Evolutionary conservation across 2,329 filamentous ascomycete species (phyloP).

Genomic region (Tothia fuscella): DNA sequence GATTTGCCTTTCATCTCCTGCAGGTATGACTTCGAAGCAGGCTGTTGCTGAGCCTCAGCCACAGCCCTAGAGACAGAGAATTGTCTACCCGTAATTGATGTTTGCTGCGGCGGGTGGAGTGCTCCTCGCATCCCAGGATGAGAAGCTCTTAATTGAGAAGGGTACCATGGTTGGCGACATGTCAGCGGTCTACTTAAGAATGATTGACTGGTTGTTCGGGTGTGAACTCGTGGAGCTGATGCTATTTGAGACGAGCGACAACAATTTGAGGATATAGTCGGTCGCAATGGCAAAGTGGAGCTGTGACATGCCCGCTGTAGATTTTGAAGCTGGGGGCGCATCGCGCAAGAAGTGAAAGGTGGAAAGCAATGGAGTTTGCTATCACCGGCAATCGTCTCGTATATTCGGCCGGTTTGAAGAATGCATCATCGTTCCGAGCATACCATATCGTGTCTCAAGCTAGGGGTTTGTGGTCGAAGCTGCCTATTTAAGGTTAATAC

Average conservation of each 20-base stretch:
- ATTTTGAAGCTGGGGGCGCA: neutral
- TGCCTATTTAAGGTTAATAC: no score
- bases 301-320: slow-evolving; percentile 9
- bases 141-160: neutral
- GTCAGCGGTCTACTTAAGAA: neutral
- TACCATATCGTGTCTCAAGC: no score
- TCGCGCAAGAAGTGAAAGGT: neutral
- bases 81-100: neutral
- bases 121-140: neutral
- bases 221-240: slow-evolving; percentile 1
- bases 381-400: no score
- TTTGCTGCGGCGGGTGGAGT: neutral
- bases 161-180: neutral
- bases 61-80: slow-evolving; percentile 3
- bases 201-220: neutral
- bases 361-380: neutral
- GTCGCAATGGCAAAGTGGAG: no score
- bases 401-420: no score
- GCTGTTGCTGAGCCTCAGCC: slow-evolving; percentile 1
- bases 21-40: slow-evolving; percentile 6
- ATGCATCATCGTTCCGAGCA: no score
- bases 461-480: no score
- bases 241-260: no score
- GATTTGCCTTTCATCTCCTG: slow-evolving; percentile 6
- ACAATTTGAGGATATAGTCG: no score